Evolutionary conservation across 495 filamentous ascomycete genomes (phyloP), one percentile per base, ranked within the genome.

Genomic region (Penicilliopsis zonata): DNA sequence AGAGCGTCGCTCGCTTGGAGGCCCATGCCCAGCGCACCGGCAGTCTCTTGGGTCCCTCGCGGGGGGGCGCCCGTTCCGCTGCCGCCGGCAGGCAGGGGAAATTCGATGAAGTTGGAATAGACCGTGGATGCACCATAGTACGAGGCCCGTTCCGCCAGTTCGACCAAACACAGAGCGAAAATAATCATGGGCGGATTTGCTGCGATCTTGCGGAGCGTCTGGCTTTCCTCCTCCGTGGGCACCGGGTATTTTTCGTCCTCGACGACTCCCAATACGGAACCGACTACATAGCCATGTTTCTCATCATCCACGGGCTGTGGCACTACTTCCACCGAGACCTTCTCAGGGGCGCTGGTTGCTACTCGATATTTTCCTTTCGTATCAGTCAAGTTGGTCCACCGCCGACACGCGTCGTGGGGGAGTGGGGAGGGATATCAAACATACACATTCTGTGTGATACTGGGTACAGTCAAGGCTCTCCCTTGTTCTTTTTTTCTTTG

Each of bases 31-130:
- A 77, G 41, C 1, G 73, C 74, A 30, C 73, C 73, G 3, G 74
- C 68, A 0, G 69, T 72, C 29, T 67, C 52, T 37, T 76, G 52
- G 0, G 60, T 61, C 5, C 65, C 70, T 10, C 53, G 46, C 2
- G 72, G 61, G 20, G 74, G 72, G 0, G 74, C 72, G 39, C 76
- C 76, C 14, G 56, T 68, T 21, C 75, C 75, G 45, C 78, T 77
- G 18, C 76, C 76, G 36, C 62, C 70, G n/a, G n/a, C n/a, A n/a
- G 70, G 71, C 8, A 73, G 47, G 13, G 63, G 66, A n/a, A 61
- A 63, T 33, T 68, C 53, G 34, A 76, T 60, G 45, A 73, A 75
- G 49, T 78, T 76, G 39, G 67, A 62, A 50, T 68, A 75, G 12
- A 78, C 59, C 5, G 63, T 63, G 26, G 63, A 48, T 23, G 61